phyloP scores from a whole-genome alignment of 2,329 filamentous ascomycete species.

The Bipolaris bicolor region DNA sequence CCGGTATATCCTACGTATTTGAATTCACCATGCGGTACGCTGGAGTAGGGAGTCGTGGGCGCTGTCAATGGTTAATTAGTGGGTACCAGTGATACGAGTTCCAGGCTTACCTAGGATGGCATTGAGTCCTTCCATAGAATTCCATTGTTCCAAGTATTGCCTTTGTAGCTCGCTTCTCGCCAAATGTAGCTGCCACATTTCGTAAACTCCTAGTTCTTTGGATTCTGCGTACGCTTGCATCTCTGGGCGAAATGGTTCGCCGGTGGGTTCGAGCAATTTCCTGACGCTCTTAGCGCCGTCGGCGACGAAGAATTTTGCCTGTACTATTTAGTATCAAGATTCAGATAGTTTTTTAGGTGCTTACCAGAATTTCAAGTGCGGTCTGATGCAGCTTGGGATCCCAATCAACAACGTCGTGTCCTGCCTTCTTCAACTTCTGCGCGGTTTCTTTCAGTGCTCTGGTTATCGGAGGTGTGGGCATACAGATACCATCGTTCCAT shows the following conservation, averaged over 20 bases:
- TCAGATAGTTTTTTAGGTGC: conserved; percentile 7
- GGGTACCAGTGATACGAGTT: not conserved
- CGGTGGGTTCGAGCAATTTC: conserved; percentile 49
- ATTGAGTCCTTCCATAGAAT: conserved; percentile 50
- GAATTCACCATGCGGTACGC: conserved; percentile 52
- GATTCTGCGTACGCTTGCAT: conserved; percentile 55
- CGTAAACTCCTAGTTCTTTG: conserved; percentile 51
- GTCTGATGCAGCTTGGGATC: conserved; percentile 60
- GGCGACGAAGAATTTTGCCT: conserved; percentile 55
- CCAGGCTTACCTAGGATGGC: conserved; percentile 49
- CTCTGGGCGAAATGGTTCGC: conserved; percentile 57
- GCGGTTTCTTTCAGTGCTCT: conserved; percentile 63
- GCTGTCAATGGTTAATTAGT: conserved; percentile 26
- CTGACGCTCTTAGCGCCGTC: conserved; percentile 59
- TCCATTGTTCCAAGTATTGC: conserved; percentile 56
- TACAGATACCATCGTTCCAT: conserved; percentile 58
- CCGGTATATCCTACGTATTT: conserved; percentile 55
- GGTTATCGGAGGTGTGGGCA: conserved; percentile 59
- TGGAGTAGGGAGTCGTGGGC: conserved; percentile 55
- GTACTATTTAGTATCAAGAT: conserved; percentile 2
- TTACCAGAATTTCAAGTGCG: conserved; percentile 57
- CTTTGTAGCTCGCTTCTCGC: conserved; percentile 53
- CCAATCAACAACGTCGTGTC: conserved; percentile 65
- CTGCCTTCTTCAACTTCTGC: conserved; percentile 57
- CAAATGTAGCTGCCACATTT: conserved; percentile 58